These are phyloP conservation scores for Boletus barrowsii DNA, from an alignment of 768 basidiomycete genomes.

Conservation along the genomic window DNA sequence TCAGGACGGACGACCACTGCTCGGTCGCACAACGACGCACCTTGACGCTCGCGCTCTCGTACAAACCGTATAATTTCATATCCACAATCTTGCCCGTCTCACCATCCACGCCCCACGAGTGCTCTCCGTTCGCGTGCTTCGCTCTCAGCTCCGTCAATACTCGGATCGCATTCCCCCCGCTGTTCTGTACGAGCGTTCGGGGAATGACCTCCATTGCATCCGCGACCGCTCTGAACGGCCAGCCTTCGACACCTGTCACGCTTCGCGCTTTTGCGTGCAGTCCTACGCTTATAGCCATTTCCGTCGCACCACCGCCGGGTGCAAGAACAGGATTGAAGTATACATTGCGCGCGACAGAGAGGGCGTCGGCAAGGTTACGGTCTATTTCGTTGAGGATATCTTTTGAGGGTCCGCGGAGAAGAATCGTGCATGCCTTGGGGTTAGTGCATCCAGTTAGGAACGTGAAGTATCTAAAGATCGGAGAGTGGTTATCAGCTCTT, in stretches of 20 bases:
- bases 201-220: conserved; percentile 99
- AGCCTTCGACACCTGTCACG: conserved; percentile 85
- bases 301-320: conserved; percentile 95
- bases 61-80: conserved; percentile 92
- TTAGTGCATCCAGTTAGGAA: conserved; percentile 89
- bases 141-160: conserved; percentile 93
- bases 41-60: conserved; percentile 96
- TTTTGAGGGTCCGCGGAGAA: conserved; percentile 96
- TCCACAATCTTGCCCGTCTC: conserved; percentile 95
- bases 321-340: conserved; percentile 93
- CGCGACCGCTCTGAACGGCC: conserved; percentile 88
- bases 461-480: conserved; percentile 78
- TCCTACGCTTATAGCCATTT: conserved; percentile 95
- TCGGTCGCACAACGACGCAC: conserved; percentile 29
- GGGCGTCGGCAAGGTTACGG: conserved; percentile 95
- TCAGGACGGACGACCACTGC: background rate
- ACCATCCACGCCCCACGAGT: conserved; percentile 93
- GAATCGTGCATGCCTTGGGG: conserved; percentile 97
- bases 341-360: conserved; percentile 95
- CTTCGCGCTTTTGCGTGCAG: conserved; percentile 75
- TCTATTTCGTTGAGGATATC: conserved; percentile 99
- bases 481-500: background rate
- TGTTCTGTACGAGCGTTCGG: conserved; percentile 90
- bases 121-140: conserved; percentile 89
- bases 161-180: conserved; percentile 91